Evolutionary conservation across 257 asterid genomes (phyloP).

Genomic region (Anisodus tanguticus): DNA sequence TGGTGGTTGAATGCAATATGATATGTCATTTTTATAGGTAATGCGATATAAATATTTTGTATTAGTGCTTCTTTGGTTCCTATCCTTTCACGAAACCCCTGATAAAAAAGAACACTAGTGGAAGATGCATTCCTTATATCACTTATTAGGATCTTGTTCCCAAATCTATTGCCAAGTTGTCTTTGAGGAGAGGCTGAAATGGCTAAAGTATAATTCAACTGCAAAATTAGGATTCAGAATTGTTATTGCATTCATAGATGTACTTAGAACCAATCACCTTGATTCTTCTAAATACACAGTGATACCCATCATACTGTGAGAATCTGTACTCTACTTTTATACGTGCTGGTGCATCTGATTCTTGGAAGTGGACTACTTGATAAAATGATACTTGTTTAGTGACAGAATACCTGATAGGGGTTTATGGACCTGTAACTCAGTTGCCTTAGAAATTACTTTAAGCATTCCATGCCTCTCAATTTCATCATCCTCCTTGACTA

Average conservation of each 20-base stretch:
- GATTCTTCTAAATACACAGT: not conserved
- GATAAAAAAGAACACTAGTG: not conserved
- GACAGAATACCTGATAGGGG: not conserved
- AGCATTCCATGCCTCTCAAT: not conserved
- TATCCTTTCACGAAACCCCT: not conserved
- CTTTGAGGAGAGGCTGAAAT: too few species aligned
- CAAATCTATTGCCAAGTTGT: too few species aligned
- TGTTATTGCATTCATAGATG: not conserved
- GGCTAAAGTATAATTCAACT: too few species aligned
- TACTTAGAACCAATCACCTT: not conserved
- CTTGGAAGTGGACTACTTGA: slow-evolving; percentile 1
- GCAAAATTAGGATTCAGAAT: too few species aligned
- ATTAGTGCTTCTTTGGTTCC: not conserved
- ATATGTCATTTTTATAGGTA: not conserved
- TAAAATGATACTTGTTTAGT: not conserved
- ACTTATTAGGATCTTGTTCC: not conserved
- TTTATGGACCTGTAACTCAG: not conserved
- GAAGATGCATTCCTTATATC: not conserved
- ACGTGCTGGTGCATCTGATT: slow-evolving; percentile 1
- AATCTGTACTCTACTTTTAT: not conserved
- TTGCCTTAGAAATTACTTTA: not conserved
- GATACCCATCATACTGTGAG: not conserved
- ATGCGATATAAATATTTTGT: not conserved
- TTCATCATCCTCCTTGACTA: not conserved
- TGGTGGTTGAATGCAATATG: too few species aligned